Percentiles rank a stretch among this genome's conserved stretches.
phyloP scores from a whole-genome alignment of 805 yeast genomes.

The Wickerhamomyces mucosus region DNA sequence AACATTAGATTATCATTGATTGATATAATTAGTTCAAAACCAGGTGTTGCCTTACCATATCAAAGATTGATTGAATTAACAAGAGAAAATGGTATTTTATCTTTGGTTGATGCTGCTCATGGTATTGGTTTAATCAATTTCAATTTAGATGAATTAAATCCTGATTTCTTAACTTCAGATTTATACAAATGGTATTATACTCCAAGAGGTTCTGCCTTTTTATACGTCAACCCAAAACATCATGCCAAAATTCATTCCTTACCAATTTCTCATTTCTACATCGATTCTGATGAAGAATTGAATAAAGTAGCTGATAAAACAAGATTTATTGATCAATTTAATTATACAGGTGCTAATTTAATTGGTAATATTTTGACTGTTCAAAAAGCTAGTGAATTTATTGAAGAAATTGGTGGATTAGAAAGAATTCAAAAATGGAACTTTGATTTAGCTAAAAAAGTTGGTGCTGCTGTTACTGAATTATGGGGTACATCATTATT shows the following conservation, averaged over 20 bases:
- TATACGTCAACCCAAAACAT: conserved; percentile 45
- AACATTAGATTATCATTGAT: conserved; percentile 36
- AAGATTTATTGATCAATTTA: conserved; percentile 32
- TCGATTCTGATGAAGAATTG: conserved; percentile 22
- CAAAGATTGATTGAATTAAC: conserved; percentile 37
- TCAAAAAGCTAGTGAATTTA: conserved; percentile 42
- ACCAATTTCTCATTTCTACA: conserved; percentile 46
- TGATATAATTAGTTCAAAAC: conserved; percentile 55
- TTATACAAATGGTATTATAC: conserved; percentile 62
- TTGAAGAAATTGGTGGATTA: conserved; percentile 48
- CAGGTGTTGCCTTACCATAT: conserved; percentile 53
- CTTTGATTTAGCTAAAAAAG: conserved; percentile 32
- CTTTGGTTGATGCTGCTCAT: conserved; percentile 70
- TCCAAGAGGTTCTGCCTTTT: conserved; percentile 48
- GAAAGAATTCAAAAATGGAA: conserved; percentile 40
- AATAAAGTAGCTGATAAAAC: conserved; percentile 7
- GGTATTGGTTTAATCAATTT: conserved; percentile 45
- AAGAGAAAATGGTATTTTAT: conserved; percentile 33
- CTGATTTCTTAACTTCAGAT: conserved; percentile 55
- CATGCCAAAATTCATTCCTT: conserved; percentile 43
- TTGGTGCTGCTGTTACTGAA: conserved; percentile 29
- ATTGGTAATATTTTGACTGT: conserved; percentile 34
- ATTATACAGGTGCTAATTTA: conserved; percentile 39
- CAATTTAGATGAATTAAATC: conserved; percentile 31
- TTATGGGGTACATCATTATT: conserved; percentile 31